Evolutionary conservation across 345 rosid genomes (phyloP).

Genomic region (Rhodamnia argentea): DNA sequence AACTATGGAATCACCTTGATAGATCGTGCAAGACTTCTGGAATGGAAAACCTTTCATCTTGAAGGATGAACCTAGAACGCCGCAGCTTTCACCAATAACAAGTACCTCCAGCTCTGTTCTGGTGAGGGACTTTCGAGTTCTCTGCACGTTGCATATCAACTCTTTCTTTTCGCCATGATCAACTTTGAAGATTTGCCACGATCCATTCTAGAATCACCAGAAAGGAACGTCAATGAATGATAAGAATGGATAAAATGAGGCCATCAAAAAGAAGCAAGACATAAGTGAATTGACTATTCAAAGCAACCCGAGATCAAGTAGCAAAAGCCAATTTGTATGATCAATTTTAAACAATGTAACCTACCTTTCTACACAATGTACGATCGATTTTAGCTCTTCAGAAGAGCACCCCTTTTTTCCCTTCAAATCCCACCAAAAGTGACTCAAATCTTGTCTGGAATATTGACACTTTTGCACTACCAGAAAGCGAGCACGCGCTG

Average conservation of each 20-base stretch:
- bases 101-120: constrained; percentile 57
- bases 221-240: not conserved
- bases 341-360: not conserved
- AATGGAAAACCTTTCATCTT: constrained; percentile 59
- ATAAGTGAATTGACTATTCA: not conserved
- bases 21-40: constrained; percentile 76
- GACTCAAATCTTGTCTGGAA: not conserved
- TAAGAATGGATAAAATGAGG: not conserved
- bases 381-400: not conserved
- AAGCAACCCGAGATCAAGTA: not conserved
- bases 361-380: not conserved
- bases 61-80: constrained; percentile 12
- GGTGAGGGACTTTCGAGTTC: constrained; percentile 31
- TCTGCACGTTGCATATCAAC: constrained; percentile 41
- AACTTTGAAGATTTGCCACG: constrained; percentile 48
- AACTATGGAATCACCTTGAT: constrained; percentile 41
- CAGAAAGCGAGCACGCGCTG: not conserved
- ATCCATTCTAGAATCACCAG: constrained; percentile 38
- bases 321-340: not conserved
- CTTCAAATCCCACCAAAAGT: not conserved
- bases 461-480: not conserved
- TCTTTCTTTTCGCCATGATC: constrained; percentile 29
- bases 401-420: not conserved
- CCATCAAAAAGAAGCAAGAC: not conserved
- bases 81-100: not conserved